A percentile compares a stretch with the other conserved stretches of the same genome.
Conservation (phyloP, 371 early-diverging fungal genomes). For the Fennellomyces sp. region DNA sequence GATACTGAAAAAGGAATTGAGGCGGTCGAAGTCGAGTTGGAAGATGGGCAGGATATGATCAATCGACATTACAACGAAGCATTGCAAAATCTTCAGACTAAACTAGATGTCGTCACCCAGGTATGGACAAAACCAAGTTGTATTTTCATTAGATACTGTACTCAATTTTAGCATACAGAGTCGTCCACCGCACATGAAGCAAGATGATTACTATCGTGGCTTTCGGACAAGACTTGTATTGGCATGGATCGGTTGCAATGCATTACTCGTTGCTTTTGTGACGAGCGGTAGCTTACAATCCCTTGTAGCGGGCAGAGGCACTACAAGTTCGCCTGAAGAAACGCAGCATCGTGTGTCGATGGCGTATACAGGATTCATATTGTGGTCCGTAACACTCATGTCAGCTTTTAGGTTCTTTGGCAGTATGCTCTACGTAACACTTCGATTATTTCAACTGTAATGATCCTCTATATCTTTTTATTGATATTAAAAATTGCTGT, state of each 20-base stretch:
- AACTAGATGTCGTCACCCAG: slow-evolving; percentile 39
- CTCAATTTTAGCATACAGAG: slow-evolving; percentile 35
- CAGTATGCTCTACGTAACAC: slow-evolving; percentile 50
- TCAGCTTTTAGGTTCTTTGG: slow-evolving; percentile 81
- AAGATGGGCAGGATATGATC: slow-evolving; percentile 67
- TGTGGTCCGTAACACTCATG: slow-evolving; percentile 84
- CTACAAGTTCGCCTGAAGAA: slow-evolving; percentile 15
- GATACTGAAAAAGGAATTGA: slow-evolving; percentile 45
- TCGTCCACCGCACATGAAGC: slow-evolving; percentile 76
- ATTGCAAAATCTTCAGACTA: slow-evolving; percentile 53
- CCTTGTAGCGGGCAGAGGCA: slow-evolving; percentile 22
- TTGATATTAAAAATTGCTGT: background rate
- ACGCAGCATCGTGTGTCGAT: slow-evolving; percentile 18
- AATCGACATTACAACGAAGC: slow-evolving; percentile 76
- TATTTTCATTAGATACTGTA: background rate
- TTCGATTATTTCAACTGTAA: slow-evolving; percentile 23
- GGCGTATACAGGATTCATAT: slow-evolving; percentile 77
- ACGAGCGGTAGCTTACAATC: slow-evolving; percentile 54
- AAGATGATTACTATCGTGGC: slow-evolving; percentile 84
- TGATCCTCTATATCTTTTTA: background rate
- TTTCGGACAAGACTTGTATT: slow-evolving; percentile 86
- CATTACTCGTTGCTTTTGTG: slow-evolving; percentile 72
- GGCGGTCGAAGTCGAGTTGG: slow-evolving; percentile 71
- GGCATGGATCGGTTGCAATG: slow-evolving; percentile 86
- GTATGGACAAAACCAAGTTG: slow-evolving; percentile 10